These are phyloP conservation scores for Drechmeria coniospora DNA, from an alignment of 2,329 filamentous ascomycete genomes.

Conservation along the genomic window DNA sequence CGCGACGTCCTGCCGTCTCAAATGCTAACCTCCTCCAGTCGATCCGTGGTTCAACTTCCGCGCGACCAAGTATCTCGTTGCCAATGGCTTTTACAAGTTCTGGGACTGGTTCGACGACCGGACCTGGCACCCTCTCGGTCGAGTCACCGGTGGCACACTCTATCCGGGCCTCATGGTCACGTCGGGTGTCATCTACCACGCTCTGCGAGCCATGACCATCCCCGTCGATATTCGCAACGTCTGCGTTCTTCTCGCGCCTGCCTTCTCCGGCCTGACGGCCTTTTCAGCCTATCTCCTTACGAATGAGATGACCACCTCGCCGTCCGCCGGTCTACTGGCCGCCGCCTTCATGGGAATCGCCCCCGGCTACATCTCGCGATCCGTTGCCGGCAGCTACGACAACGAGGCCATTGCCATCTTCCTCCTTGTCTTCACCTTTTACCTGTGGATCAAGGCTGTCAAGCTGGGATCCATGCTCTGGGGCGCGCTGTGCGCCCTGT, in stretches of 20 bases:
- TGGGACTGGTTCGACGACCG: constrained; percentile 99
- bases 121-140: constrained; percentile 97
- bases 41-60: constrained; percentile 99
- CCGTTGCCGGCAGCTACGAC: constrained; percentile 95
- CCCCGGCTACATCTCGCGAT: constrained; percentile 94
- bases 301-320: constrained; percentile 90
- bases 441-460: constrained; percentile 95
- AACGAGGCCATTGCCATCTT: constrained; percentile 99
- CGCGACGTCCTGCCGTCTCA: neutral
- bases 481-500: constrained; percentile 85
- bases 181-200: constrained; percentile 90
- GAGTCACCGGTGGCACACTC: constrained; percentile 95
- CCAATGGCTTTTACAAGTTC: constrained; percentile 96
- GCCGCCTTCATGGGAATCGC: constrained; percentile 95
- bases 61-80: constrained; percentile 92
- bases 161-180: constrained; percentile 99
- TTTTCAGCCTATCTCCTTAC: constrained; percentile 89
- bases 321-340: constrained; percentile 86
- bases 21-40: constrained; percentile 42
- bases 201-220: constrained; percentile 73
- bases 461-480: constrained; percentile 95
- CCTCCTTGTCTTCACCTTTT: constrained; percentile 95
- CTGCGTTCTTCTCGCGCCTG: constrained; percentile 89
- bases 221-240: constrained; percentile 98
- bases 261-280: constrained; percentile 85